Percentiles rank a stretch among this genome's conserved stretches.
Evolutionary conservation across 73 alveolate genomes (phyloP).

Genomic region (Stentor roeselii): DNA sequence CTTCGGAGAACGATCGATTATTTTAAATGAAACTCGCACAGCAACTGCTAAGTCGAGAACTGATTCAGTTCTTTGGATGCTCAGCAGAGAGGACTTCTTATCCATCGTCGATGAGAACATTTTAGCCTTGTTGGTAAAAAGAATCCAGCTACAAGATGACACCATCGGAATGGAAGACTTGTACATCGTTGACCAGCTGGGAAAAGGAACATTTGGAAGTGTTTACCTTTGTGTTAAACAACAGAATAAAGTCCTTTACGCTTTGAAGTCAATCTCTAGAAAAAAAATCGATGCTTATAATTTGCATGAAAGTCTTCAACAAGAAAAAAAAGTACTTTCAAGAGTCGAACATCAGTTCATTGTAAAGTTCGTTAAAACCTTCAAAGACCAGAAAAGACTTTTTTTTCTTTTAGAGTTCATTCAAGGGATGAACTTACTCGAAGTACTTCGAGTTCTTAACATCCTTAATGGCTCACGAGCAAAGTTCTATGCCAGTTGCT

Average conservation of each 20-base stretch:
- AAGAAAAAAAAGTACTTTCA: not conserved
- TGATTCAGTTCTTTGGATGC: not conserved
- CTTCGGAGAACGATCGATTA: not conserved
- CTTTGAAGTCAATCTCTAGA: not conserved
- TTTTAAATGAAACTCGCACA: not conserved
- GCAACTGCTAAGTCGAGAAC: not conserved
- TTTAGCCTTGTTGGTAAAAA: not conserved
- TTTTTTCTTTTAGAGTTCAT: not conserved
- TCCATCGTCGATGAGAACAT: not conserved
- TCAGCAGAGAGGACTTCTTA: not conserved
- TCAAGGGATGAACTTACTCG: not conserved
- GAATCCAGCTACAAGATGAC: not conserved
- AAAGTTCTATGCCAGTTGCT: not conserved
- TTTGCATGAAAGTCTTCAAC: not conserved
- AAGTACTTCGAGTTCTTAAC: not conserved
- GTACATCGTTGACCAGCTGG: not conserved
- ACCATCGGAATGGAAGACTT: not conserved
- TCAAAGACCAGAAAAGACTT: slow-evolving; percentile 9
- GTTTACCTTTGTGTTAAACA: not conserved
- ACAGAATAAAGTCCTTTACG: not conserved
- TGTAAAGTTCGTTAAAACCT: not conserved
- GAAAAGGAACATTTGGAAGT: not conserved
- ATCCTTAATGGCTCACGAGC: not conserved
- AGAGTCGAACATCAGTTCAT: not conserved
- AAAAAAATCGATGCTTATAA: slow-evolving; percentile 3